Percentiles rank a stretch among this genome's conserved stretches.
phyloP scores from a whole-genome alignment of 495 filamentous ascomycete genomes.

The Penicillium coprophilum region DNA sequence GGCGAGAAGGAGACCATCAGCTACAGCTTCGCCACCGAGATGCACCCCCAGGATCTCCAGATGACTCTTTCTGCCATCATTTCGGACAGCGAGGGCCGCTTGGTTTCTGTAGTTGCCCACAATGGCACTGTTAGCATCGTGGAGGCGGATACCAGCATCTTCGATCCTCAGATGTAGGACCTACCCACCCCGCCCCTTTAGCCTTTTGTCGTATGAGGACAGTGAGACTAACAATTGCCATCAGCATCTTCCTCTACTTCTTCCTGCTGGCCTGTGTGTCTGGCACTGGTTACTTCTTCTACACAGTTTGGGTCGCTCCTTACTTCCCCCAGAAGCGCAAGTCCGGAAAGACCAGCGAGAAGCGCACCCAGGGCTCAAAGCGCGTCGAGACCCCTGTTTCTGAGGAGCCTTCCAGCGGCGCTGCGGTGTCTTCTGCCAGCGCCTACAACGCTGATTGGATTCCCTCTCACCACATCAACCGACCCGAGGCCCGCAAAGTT shows the following conservation, averaged over 20 bases:
- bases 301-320: conserved; percentile 95
- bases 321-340: conserved; percentile 91
- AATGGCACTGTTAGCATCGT: conserved; percentile 88
- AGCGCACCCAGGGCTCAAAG: conserved; percentile 59
- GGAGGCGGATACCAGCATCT: conserved; percentile 86
- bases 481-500: conserved; percentile 75
- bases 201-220: conserved; percentile 1
- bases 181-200: not conserved
- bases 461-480: conserved; percentile 85
- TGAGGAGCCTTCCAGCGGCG: conserved; percentile 62
- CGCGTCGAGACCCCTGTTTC: conserved; percentile 62
- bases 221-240: conserved; percentile 26
- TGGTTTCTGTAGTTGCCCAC: conserved; percentile 77
- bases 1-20: conserved; percentile 73
- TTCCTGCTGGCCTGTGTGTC: conserved; percentile 76
- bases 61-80: conserved; percentile 76
- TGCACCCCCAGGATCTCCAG: conserved; percentile 87
- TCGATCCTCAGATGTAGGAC: conserved; percentile 93
- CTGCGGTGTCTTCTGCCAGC: conserved; percentile 68
- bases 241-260: conserved; percentile 94
- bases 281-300: conserved; percentile 90
- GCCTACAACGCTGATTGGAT: conserved; percentile 97
- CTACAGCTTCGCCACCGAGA: conserved; percentile 84
- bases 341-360: conserved; percentile 60
- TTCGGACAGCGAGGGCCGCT: conserved; percentile 59